Evolutionary conservation across 2,329 filamentous ascomycete species (phyloP), one percentile per base, ranked within the genome.

Genomic region (Zalaria obscura): DNA sequence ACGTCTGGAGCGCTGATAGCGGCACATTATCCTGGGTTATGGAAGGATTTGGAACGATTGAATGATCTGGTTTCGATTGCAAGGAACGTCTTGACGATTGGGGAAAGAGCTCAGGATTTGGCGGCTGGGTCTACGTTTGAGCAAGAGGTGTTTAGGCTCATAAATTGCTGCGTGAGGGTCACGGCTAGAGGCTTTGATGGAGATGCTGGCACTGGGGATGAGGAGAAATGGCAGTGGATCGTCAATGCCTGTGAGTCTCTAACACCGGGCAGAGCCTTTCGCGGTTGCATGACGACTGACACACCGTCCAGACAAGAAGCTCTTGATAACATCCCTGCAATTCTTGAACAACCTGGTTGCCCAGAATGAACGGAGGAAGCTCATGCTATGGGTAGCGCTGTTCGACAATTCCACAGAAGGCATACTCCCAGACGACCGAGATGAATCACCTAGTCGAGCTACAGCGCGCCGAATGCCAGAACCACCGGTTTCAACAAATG

Each of bases 281-380:
- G 27, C 9, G 4, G 3, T 27, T 5, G 5, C 6, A 6, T 27
- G 5, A 25, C 44, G 35, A 18, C 5, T 11, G 9, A 3, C 5
- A 10, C 6, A 27, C 27, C 35, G 10, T 27, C n/a, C 40, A 58
- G 55, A 77, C 59, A 79, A 80, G 59, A 75, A 76, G 50, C 62
- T 80, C 11, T 63, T 80, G 50, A 78, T 79, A 42, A 78, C 75
- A 3, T 75, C 73, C 46, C 63, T 80, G n/a, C 76, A 80, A 52
- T 78, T 78, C 48, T 58, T 80, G 42, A 77, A 80, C 58, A 80
- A 80, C 48, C 69, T 79, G 38, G 74, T 78, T 37, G 75, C 76
- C 52, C 70, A 76, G 46, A 80, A 80, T 49, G 76, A 80, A 57
- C 68, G 75, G 45, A 64, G 75, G 33, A 80, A 80, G 52, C 65